These are phyloP conservation scores for Rubia balearica DNA, from an alignment of 305 asterid genomes.

Conservation along the genomic window DNA sequence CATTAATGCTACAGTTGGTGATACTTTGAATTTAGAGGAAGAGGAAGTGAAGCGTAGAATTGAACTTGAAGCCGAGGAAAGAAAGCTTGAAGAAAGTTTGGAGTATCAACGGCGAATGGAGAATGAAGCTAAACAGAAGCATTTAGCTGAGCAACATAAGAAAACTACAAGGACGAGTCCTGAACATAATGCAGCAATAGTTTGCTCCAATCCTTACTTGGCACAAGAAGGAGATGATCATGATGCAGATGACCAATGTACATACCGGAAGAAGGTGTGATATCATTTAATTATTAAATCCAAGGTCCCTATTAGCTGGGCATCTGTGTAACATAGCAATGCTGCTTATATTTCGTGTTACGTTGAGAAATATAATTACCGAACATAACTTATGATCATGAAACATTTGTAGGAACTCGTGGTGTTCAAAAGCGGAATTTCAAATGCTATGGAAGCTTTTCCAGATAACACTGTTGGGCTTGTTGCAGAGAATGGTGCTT, in stretches of 20 bases:
- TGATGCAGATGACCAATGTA: constrained; percentile 30
- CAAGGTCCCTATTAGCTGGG: not conserved
- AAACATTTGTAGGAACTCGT: constrained; percentile 29
- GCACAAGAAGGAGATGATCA: constrained; percentile 31
- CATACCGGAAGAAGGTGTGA: constrained; percentile 34
- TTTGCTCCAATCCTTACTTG: constrained; percentile 24
- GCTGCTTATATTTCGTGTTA: constrained; percentile 9
- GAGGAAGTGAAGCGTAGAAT: constrained; percentile 60
- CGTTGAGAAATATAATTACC: constrained; percentile 2
- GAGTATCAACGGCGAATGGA: constrained; percentile 91
- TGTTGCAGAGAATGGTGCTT: constrained; percentile 37
- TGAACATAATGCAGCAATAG: constrained; percentile 33
- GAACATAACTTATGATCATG: constrained; percentile 18
- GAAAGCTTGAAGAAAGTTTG: constrained; percentile 94
- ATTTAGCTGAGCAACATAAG: constrained; percentile 68
- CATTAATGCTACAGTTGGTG: constrained; percentile 34
- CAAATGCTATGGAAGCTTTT: constrained; percentile 26
- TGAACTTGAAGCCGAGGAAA: constrained; percentile 96
- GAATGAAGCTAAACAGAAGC: constrained; percentile 90
- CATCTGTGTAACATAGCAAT: not conserved
- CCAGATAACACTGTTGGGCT: constrained; percentile 32
- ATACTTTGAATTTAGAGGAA: constrained; percentile 42
- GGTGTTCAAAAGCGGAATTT: constrained; percentile 34
- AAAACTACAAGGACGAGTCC: constrained; percentile 22
- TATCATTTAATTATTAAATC: constrained; percentile 8